These are phyloP conservation scores for Lactuca saligna DNA, from an alignment of 129 eudicot species.

Conservation along the genomic window DNA sequence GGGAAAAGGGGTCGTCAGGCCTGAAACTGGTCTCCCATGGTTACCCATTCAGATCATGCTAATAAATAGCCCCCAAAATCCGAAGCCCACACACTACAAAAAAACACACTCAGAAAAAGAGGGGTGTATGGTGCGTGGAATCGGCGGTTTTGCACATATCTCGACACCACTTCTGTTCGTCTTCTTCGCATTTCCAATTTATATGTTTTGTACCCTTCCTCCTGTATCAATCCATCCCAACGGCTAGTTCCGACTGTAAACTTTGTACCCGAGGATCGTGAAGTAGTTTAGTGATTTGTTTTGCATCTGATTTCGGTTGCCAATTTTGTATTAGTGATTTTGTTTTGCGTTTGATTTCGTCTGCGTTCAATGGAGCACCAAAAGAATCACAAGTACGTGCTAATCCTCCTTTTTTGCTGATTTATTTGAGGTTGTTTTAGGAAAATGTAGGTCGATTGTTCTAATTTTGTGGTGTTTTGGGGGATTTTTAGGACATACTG, in stretches of 20 bases:
- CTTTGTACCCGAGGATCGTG: neutral
- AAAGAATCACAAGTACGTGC: constrained; percentile 28
- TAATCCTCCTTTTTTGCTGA: constrained; percentile 3
- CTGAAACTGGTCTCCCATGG: constrained; percentile 22
- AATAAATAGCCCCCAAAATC: constrained; percentile 29
- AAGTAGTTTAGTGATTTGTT: neutral
- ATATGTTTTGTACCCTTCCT: neutral
- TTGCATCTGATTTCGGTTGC: constrained; percentile 15
- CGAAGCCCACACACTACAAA: constrained; percentile 14
- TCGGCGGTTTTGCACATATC: constrained; percentile 38
- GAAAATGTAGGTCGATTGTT: constrained; percentile 28
- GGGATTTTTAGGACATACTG: neutral
- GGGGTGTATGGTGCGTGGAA: constrained; percentile 18
- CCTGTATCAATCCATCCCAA: constrained; percentile 18
- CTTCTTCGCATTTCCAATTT: constrained; percentile 28
- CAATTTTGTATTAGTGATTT: neutral
- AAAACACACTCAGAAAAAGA: neutral
- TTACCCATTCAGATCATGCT: constrained; percentile 24
- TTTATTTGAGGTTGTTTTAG: constrained; percentile 1
- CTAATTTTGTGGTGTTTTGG: constrained; percentile 6
- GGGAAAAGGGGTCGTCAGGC: constrained; percentile 11
- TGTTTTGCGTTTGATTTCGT: constrained; percentile 17
- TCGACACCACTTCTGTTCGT: constrained; percentile 17
- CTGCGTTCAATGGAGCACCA: constrained; percentile 26
- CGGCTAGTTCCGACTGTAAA: constrained; percentile 27